Base-by-base conservation (phyloP, 306 rosid species). In the Acacia melanoxylon region DNA sequence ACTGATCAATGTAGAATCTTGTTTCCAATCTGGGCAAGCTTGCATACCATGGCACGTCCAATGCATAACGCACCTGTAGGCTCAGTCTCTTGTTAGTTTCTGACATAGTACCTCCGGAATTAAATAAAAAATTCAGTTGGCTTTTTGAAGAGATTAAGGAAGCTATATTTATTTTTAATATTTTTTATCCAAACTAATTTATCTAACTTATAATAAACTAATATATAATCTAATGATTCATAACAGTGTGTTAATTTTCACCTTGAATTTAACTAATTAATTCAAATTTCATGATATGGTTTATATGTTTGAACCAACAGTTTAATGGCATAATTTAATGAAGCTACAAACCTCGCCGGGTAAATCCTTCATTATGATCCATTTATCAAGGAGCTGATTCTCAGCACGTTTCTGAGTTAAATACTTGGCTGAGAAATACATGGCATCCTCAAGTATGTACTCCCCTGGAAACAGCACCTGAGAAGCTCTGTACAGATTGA, bases 41-140 rank as follows among this genome's bases (percentile, higher is more conserved):
- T 2, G 96, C 97, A 83, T 90, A 87, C 93, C 92, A 91, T 7
- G 99, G 97, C 49, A 95, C 80, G 1, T 95, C 94, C 19, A 95
- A 67, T 0, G 97, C 90, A 37, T 86, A 93, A 6, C 88, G 87
- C 49, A 95, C 97, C 98, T 94, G 74, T 54, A 19, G 3, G 8
- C 48, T 19, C 48, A 1, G 8, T 37, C 72, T 37, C 25, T 68
- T 19, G 1, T 67, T 62, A 62, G 35, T 29, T 63, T 63, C 19
- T 5, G 31, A 3, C 20, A 5, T 62, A 46, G 0, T 35, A 35
- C 8, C 7, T 35, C 40, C 0, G 8, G 1, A 5, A 0, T 1
- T 35, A 35, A 35, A 35, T 35, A 35, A 0, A 35, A 33, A 3
- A 33, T 0, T 5, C 40, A 4, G 8, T 35, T 35, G 5, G 5